Conservation (phyloP, 495 filamentous ascomycete genomes). For the Neurospora discreta region DNA sequence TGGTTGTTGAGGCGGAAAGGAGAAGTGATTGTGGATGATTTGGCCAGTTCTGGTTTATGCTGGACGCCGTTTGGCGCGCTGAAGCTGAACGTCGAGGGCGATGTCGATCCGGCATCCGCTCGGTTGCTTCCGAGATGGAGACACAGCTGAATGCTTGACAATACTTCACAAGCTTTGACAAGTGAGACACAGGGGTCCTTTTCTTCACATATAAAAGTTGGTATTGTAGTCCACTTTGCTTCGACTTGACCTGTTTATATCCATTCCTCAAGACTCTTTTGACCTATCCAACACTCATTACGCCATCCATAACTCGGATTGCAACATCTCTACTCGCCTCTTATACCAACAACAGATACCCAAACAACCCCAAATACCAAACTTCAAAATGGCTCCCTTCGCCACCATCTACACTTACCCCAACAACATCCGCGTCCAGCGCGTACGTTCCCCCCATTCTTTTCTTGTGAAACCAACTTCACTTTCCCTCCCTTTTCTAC, state of each 20-base stretch:
- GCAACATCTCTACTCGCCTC: background rate
- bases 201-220: background rate
- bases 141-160: background rate
- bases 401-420: conserved; percentile 40
- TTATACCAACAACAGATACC: background rate
- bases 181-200: background rate
- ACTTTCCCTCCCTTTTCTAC: background rate
- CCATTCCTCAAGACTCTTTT: background rate
- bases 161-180: background rate
- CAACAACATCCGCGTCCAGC: conserved; percentile 36
- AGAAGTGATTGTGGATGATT: background rate
- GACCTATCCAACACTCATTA: background rate
- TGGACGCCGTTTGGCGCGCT: too few relatives aligned
- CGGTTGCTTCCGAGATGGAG: background rate
- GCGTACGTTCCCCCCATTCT: conserved; percentile 21
- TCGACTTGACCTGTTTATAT: background rate
- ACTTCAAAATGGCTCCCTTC: conserved; percentile 37
- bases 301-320: background rate
- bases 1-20: background rate
- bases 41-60: background rate
- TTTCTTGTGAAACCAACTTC: too few relatives aligned
- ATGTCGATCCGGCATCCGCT: background rate
- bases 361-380: background rate
- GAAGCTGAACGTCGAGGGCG: background rate
- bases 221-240: background rate